Evolutionary conservation across 192 early-diverging fungal genomes (phyloP).

Genomic region (Umbelopsis sp.): DNA sequence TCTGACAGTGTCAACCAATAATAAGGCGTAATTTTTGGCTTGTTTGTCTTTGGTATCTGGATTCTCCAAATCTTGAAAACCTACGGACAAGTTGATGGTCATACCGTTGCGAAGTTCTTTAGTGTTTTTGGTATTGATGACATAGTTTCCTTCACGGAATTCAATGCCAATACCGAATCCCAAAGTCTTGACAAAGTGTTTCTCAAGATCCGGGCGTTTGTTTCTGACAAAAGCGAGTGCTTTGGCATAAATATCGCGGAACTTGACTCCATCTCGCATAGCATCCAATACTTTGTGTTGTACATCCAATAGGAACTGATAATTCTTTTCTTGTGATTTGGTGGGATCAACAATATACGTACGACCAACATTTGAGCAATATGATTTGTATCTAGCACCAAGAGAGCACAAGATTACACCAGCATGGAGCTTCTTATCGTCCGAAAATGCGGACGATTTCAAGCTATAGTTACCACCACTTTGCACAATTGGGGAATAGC

Average conservation of each 20-base stretch:
- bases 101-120: slow-evolving; percentile 76
- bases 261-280: slow-evolving; percentile 74
- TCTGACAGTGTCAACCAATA: slow-evolving; percentile 82
- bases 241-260: slow-evolving; percentile 77
- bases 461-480: slow-evolving; percentile 95
- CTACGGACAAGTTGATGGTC: slow-evolving; percentile 83
- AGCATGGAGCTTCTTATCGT: slow-evolving; percentile 74
- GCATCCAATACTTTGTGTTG: slow-evolving; percentile 73
- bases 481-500: slow-evolving; percentile 93
- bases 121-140: slow-evolving; percentile 72
- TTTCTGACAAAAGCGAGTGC: slow-evolving; percentile 70
- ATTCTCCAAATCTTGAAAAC: slow-evolving; percentile 86
- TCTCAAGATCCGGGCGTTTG: slow-evolving; percentile 84
- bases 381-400: slow-evolving; percentile 92
- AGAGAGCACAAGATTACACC: slow-evolving; percentile 93
- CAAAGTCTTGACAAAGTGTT: slow-evolving; percentile 84
- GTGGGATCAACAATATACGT: slow-evolving; percentile 94
- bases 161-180: slow-evolving; percentile 96
- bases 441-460: slow-evolving; percentile 75
- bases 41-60: slow-evolving; percentile 68
- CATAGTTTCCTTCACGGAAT: slow-evolving; percentile 84
- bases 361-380: slow-evolving; percentile 92
- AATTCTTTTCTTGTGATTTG: slow-evolving; percentile 90
- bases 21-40: slow-evolving; percentile 82
- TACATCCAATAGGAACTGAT: slow-evolving; percentile 85